These are phyloP conservation scores for Leishmania guyanensis DNA, from an alignment of 208 protist genomes.

Conservation along the genomic window DNA sequence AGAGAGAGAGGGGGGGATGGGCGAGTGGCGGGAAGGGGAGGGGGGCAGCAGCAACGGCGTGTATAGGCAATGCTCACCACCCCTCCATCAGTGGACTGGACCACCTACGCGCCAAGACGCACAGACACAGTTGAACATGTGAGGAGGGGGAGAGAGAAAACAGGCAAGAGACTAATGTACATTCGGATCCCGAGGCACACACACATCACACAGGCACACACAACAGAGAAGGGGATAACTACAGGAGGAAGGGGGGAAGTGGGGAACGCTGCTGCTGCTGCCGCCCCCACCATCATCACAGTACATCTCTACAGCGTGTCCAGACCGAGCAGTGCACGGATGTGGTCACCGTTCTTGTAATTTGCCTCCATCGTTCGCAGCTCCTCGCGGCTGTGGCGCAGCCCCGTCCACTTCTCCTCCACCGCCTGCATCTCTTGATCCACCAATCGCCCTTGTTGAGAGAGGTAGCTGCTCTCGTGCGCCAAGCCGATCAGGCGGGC, in stretches of 20 bases:
- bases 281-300: neutral
- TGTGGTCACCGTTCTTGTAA: slow-evolving; percentile 74
- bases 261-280: neutral
- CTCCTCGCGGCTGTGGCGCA: slow-evolving; percentile 46
- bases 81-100: neutral
- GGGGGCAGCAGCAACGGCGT: neutral
- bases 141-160: neutral
- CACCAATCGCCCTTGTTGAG: slow-evolving; percentile 54
- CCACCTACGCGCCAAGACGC: neutral
- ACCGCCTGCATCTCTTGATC: slow-evolving; percentile 57
- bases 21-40: neutral
- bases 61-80: neutral
- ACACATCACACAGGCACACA: no score
- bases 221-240: neutral
- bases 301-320: slow-evolving; percentile 1
- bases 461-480: slow-evolving; percentile 64
- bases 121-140: neutral
- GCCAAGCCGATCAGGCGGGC: slow-evolving; percentile 60
- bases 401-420: slow-evolving; percentile 43
- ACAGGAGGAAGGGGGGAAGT: neutral
- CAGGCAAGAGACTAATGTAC: neutral
- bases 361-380: slow-evolving; percentile 45
- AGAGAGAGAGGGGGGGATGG: neutral
- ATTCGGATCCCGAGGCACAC: neutral
- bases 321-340: slow-evolving; percentile 37